These are phyloP conservation scores for Trichophaea hybrida DNA, from an alignment of 2,329 filamentous ascomycete species.

Conservation along the genomic window DNA sequence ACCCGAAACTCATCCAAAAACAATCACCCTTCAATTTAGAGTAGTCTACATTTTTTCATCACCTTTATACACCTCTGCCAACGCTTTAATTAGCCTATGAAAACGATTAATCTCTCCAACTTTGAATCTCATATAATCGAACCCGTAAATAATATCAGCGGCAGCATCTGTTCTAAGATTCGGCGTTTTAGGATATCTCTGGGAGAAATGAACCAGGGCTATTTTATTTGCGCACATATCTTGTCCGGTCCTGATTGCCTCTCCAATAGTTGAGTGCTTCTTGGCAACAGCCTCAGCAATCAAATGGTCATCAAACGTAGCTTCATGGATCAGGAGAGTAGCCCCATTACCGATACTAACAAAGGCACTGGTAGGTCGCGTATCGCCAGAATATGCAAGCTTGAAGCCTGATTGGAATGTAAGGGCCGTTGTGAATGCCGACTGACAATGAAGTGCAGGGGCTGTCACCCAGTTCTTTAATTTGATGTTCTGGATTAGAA, in stretches of 20 bases:
- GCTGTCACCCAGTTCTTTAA: constrained; percentile 18
- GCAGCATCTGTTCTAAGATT: constrained; percentile 34
- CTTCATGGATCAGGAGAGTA: constrained; percentile 85
- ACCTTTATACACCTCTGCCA: constrained; percentile 43
- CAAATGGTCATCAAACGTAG: constrained; percentile 85
- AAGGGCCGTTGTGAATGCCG: constrained; percentile 60
- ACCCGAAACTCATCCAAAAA: too few species aligned
- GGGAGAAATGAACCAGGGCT: constrained; percentile 85
- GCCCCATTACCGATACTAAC: constrained; percentile 54
- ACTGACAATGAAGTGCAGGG: constrained; percentile 51
- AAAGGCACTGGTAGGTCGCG: constrained; percentile 61
- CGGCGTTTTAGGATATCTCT: constrained; percentile 71
- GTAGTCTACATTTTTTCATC: constrained; percentile 22
- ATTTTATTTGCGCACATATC: constrained; percentile 67
- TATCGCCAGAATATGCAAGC: constrained; percentile 87
- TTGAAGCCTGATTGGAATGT: constrained; percentile 70
- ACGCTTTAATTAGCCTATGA: constrained; percentile 46
- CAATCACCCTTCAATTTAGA: too few species aligned
- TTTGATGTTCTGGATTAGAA: constrained; percentile 27
- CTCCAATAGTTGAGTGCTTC: constrained; percentile 76
- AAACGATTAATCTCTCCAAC: constrained; percentile 56
- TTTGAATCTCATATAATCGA: constrained; percentile 64
- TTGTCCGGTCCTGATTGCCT: constrained; percentile 64
- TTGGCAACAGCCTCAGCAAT: constrained; percentile 64
- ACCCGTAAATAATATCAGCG: constrained; percentile 51